Evolutionary conservation across 805 yeast genomes (phyloP).

Genomic region (Cyberlindnera nakhonratchasimensis): DNA sequence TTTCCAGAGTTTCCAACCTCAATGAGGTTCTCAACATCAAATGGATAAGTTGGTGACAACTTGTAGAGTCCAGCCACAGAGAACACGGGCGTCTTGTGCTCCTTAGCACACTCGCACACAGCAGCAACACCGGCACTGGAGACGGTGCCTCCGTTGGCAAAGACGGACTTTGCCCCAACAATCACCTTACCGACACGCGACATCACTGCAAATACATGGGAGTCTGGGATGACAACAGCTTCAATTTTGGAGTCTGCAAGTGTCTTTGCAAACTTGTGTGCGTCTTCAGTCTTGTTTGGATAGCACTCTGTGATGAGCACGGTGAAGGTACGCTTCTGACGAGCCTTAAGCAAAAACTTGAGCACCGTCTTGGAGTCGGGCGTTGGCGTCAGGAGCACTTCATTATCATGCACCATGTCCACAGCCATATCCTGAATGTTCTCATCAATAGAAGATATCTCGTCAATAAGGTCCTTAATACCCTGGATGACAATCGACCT

Average conservation of each 20-base stretch:
- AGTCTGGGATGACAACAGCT: conserved; percentile 87
- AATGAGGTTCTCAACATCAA: conserved; percentile 72
- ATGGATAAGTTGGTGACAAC: conserved; percentile 85
- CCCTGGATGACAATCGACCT: conserved; percentile 88
- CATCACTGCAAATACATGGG: conserved; percentile 93
- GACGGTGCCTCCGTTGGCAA: conserved; percentile 94
- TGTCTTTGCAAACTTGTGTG: conserved; percentile 76
- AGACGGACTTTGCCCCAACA: conserved; percentile 86
- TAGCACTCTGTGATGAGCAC: conserved; percentile 89
- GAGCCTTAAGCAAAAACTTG: conserved; percentile 81
- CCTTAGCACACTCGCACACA: conserved; percentile 94
- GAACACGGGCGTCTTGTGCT: conserved; percentile 92
- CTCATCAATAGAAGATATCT: conserved; percentile 83
- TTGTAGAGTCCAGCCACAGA: conserved; percentile 94
- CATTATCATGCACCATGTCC: conserved; percentile 92
- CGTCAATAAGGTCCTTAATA: conserved; percentile 88
- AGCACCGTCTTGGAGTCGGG: conserved; percentile 88
- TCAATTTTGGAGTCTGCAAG: conserved; percentile 85
- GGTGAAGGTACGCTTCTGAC: conserved; percentile 85
- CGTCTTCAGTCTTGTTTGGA: conserved; percentile 79
- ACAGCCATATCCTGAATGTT: conserved; percentile 87
- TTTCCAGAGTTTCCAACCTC: conserved; percentile 96
- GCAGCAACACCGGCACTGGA: conserved; percentile 88
- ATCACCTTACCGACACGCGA: conserved; percentile 95
- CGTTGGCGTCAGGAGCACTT: conserved; percentile 84